A percentile compares a stretch with the other conserved stretches of the same genome.
Conservation (phyloP, 2,329 filamentous ascomycete genomes). For the Fusarium nurragi region DNA sequence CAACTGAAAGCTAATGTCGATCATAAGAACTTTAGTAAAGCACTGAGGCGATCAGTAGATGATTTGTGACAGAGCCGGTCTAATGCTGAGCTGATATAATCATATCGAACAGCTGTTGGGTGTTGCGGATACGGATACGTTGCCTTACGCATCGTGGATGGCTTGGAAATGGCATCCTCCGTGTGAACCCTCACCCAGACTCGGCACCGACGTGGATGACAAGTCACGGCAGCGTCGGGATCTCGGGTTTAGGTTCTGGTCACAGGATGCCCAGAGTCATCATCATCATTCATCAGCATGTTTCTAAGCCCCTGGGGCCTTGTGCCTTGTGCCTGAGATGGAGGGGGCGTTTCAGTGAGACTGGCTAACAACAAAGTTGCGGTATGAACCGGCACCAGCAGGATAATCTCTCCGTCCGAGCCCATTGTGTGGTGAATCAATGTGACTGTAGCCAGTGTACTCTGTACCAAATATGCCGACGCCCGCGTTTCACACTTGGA, state of each 20-base stretch:
- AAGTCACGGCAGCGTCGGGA: slow-evolving; percentile 12
- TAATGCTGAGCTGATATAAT: slow-evolving; percentile 9
- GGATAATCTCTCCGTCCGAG: not conserved
- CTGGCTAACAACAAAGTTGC: slow-evolving; percentile 20
- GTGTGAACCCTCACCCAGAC: not conserved
- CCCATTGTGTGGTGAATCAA: not conserved
- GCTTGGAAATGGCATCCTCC: slow-evolving; percentile 11
- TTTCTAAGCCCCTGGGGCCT: slow-evolving; percentile 24
- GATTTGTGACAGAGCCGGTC: slow-evolving; percentile 9
- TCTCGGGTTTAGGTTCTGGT: not conserved
- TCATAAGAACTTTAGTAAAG: not conserved
- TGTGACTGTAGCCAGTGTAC: too few relatives aligned
- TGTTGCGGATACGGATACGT: slow-evolving; percentile 33
- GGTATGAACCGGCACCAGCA: slow-evolving; percentile 28
- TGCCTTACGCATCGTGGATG: slow-evolving; percentile 18
- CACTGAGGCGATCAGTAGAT: not conserved
- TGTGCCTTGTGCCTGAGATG: slow-evolving; percentile 23
- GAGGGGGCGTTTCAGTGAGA: slow-evolving; percentile 18
- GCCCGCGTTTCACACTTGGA: slow-evolving; percentile 23
- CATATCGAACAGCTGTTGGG: not conserved
- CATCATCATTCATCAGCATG: slow-evolving; percentile 18
- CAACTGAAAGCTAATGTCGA: not conserved
- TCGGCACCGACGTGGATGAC: not conserved
- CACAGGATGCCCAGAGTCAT: slow-evolving; percentile 13
- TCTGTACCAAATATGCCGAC: slow-evolving; percentile 29